Conservation (phyloP, 768 basidiomycete species). For the Boletus reticuloceps region DNA sequence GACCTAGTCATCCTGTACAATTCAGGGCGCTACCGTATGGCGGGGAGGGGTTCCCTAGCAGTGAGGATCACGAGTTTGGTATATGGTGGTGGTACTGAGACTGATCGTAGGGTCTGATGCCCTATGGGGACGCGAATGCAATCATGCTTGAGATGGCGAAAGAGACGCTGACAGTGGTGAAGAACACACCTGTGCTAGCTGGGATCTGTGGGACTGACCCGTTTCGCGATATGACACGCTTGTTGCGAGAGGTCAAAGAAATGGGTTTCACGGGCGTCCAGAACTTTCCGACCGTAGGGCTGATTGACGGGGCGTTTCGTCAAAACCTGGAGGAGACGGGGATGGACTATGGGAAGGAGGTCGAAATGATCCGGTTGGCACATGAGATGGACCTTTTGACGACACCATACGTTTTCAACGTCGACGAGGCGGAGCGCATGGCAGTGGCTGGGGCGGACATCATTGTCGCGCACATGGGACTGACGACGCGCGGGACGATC, state of each 20-base stretch:
- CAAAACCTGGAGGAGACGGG: conserved; percentile 30
- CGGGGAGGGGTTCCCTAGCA: conserved; percentile 30
- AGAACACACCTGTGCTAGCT: conserved; percentile 26
- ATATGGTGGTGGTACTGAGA: neutral
- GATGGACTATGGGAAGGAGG: conserved; percentile 30
- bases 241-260: conserved; percentile 24
- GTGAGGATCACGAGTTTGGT: conserved; percentile 11
- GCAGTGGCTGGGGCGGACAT: conserved; percentile 23
- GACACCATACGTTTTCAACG: conserved; percentile 29
- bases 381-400: conserved; percentile 24
- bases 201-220: conserved; percentile 30
- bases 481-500: conserved; percentile 27
- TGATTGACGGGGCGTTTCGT: conserved; percentile 30
- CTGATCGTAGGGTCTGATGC: conserved; percentile 22
- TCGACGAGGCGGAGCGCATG: conserved; percentile 26
- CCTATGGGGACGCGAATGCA: conserved; percentile 28
- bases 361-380: conserved; percentile 29
- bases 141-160: conserved; percentile 30
- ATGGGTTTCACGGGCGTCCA: conserved; percentile 27
- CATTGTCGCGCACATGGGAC: conserved; percentile 29
- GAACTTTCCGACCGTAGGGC: conserved; percentile 28
- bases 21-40: conserved; percentile 31
- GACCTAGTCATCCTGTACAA: conserved; percentile 32
- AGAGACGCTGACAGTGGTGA: conserved; percentile 27
- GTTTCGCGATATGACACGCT: conserved; percentile 25